These are phyloP conservation scores for Candida berthetii DNA, from an alignment of 805 yeast species.

Conservation along the genomic window DNA sequence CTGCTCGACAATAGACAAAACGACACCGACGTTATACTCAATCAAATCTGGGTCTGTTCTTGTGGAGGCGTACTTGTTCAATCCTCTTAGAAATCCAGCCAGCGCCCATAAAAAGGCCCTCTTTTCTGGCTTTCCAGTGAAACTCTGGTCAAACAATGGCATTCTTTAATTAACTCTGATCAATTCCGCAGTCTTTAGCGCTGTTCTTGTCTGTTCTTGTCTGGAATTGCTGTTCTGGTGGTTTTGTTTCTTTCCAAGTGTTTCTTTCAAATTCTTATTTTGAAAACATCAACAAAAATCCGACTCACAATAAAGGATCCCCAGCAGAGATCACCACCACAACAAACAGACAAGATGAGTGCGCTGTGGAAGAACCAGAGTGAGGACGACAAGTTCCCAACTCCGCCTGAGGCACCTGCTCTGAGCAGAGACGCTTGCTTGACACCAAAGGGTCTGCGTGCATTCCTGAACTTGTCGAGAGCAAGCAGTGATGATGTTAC, in stretches of 20 bases:
- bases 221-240: too few species aligned
- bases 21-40: constrained; percentile 40
- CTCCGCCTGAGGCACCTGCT: constrained; percentile 16
- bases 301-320: too few species aligned
- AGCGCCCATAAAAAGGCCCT: background rate
- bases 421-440: constrained; percentile 24
- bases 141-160: background rate
- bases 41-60: constrained; percentile 29
- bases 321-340: too few species aligned
- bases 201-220: too few species aligned
- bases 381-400: constrained; percentile 15
- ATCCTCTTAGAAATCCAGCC: background rate
- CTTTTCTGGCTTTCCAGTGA: background rate
- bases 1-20: constrained; percentile 22
- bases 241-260: too few species aligned
- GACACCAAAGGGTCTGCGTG: constrained; percentile 25
- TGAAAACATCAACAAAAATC: background rate
- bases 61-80: constrained; percentile 1
- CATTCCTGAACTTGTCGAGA: constrained; percentile 31
- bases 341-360: constrained; percentile 8
- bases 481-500: constrained; percentile 39
- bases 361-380: constrained; percentile 13
- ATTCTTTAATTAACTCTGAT: too few species aligned
- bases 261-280: too few species aligned
- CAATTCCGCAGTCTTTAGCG: too few species aligned